A percentile compares a stretch with the other conserved stretches of the same genome.
These are phyloP conservation scores for Pleurozium schreberi DNA, from an alignment of 225 moss, liverwort and hornwort genomes.

Conservation along the genomic window DNA sequence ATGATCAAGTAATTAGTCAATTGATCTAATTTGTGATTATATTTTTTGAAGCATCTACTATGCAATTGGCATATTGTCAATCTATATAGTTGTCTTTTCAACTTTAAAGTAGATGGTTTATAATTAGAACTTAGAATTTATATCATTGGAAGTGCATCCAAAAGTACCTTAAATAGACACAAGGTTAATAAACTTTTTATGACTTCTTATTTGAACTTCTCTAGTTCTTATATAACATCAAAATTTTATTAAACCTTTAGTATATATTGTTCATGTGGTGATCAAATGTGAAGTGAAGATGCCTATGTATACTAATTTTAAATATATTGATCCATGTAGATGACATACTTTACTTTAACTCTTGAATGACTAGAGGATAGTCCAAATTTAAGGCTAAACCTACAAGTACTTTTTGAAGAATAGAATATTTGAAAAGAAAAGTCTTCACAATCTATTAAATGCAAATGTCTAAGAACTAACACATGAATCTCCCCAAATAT, in stretches of 20 bases:
- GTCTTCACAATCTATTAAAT: neutral
- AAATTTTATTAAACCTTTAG: neutral
- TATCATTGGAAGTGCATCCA: neutral
- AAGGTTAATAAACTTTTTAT: too few relatives aligned
- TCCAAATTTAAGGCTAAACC: neutral
- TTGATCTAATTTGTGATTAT: too few relatives aligned
- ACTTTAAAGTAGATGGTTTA: too few relatives aligned
- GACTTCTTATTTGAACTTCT: too few relatives aligned
- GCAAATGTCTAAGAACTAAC: neutral
- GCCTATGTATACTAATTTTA: neutral
- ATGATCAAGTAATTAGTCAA: too few relatives aligned
- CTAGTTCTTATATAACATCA: too few relatives aligned
- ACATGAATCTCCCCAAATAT: neutral
- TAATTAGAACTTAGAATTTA: neutral
- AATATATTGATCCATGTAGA: neutral
- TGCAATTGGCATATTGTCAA: too few relatives aligned
- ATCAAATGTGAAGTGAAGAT: neutral
- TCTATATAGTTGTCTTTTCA: neutral
- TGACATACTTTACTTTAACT: too few relatives aligned
- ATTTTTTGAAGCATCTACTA: too few relatives aligned
- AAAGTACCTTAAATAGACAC: neutral
- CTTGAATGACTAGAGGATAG: too few relatives aligned
- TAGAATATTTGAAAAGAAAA: neutral
- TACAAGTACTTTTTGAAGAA: too few relatives aligned
- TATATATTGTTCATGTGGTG: neutral